These are phyloP conservation scores for Coniferiporia sulphurascens DNA, from an alignment of 1,284 basidiomycete genomes.

Conservation along the genomic window DNA sequence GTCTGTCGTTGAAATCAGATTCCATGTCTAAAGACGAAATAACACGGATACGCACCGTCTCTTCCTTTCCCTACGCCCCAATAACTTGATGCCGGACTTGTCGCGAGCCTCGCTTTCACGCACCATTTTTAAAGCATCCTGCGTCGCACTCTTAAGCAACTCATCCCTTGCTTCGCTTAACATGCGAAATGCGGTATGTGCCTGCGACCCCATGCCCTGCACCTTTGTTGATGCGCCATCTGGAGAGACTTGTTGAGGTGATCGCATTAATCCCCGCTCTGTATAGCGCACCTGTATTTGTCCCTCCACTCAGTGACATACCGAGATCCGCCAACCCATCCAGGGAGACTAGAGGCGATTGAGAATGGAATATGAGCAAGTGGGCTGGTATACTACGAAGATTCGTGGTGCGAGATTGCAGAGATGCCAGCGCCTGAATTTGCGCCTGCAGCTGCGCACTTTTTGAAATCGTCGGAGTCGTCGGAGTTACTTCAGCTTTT, in stretches of 20 bases:
- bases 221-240: slow-evolving; percentile 1
- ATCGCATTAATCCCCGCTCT: neutral
- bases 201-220: slow-evolving; percentile 4
- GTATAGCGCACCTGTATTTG: neutral
- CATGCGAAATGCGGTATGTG: slow-evolving; percentile 10
- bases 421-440: slow-evolving; percentile 1
- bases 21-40: too few species aligned
- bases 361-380: slow-evolving; percentile 8
- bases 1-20: slow-evolving; percentile 29
- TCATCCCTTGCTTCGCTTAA: slow-evolving; percentile 4
- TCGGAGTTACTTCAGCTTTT: neutral
- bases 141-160: slow-evolving; percentile 4
- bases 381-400: slow-evolving; percentile 12
- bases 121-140: slow-evolving; percentile 39
- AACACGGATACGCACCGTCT: slow-evolving; percentile 35
- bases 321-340: slow-evolving; percentile 1
- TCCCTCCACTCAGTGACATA: neutral
- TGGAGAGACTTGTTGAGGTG: neutral
- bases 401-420: neutral
- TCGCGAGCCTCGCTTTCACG: slow-evolving; percentile 47
- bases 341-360: slow-evolving; percentile 11
- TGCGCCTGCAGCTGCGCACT: slow-evolving; percentile 4
- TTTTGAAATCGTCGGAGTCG: slow-evolving; percentile 1
- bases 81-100: slow-evolving; percentile 39
- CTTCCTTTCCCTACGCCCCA: slow-evolving; percentile 41